A percentile compares a stretch with the other conserved stretches of the same genome.
Conservation (phyloP, 2,329 filamentous ascomycete species). For the Xylariaceae sp. region DNA sequence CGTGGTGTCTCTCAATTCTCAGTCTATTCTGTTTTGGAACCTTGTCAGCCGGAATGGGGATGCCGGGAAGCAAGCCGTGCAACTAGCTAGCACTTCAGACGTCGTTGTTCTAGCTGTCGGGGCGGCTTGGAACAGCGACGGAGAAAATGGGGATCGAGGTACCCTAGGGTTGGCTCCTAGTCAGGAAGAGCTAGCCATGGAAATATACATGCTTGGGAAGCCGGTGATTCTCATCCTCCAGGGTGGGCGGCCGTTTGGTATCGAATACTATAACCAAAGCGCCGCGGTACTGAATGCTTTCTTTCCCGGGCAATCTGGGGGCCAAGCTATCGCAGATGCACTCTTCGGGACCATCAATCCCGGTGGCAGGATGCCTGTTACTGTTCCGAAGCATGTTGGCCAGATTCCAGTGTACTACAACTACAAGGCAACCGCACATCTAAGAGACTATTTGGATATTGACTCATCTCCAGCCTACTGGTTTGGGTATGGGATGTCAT, state of each 20-base stretch:
- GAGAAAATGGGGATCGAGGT: slow-evolving; percentile 45
- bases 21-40: slow-evolving; percentile 49
- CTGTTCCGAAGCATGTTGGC: slow-evolving; percentile 39
- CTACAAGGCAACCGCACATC: slow-evolving; percentile 36
- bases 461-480: slow-evolving; percentile 37
- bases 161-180: slow-evolving; percentile 41
- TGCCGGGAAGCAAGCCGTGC: slow-evolving; percentile 38
- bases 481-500: slow-evolving; percentile 42
- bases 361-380: slow-evolving; percentile 39
- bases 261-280: slow-evolving; percentile 43
- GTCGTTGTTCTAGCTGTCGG: slow-evolving; percentile 45
- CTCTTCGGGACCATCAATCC: slow-evolving; percentile 39
- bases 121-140: slow-evolving; percentile 49
- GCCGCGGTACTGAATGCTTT: slow-evolving; percentile 45
- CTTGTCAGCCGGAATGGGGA: slow-evolving; percentile 42
- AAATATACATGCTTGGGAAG: slow-evolving; percentile 43
- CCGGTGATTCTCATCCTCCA: slow-evolving; percentile 46
- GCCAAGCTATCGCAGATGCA: slow-evolving; percentile 41
- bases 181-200: slow-evolving; percentile 42
- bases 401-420: slow-evolving; percentile 43
- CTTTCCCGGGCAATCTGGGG: slow-evolving; percentile 40
- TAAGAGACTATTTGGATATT: slow-evolving; percentile 36
- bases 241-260: slow-evolving; percentile 45
- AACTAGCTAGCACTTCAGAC: slow-evolving; percentile 41
- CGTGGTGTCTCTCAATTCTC: slow-evolving; percentile 44